Conservation (phyloP, 441 rosid genomes). For the Gossypium schwendimanii region DNA sequence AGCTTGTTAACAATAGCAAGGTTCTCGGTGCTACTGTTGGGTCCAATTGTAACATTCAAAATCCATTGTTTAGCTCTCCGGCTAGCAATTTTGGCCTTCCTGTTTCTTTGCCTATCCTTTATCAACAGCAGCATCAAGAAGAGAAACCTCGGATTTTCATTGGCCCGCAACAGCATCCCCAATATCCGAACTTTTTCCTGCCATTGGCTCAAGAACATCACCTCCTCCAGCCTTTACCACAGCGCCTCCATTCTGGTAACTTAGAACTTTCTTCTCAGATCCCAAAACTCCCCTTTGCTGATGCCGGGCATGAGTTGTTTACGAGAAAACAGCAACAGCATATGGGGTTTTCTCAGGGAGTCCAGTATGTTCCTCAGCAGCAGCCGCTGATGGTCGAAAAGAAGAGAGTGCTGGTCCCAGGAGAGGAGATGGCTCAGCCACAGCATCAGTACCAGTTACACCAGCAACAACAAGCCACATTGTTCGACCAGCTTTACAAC, state of each 20-base stretch:
- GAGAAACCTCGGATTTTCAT: slow-evolving; percentile 38
- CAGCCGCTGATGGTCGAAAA: slow-evolving; percentile 23
- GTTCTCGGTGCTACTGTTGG: slow-evolving; percentile 10
- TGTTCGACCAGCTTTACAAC: slow-evolving; percentile 49
- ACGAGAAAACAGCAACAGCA: slow-evolving; percentile 28
- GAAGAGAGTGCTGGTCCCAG: slow-evolving; percentile 24
- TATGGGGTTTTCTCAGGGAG: slow-evolving; percentile 31
- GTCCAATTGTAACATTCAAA: slow-evolving; percentile 13
- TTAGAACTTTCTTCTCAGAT: slow-evolving; percentile 21
- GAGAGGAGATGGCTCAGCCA: slow-evolving; percentile 20
- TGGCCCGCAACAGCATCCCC: slow-evolving; percentile 32
- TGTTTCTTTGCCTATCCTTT: slow-evolving; percentile 21
- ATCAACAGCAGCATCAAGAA: slow-evolving; percentile 30
- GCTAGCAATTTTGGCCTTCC: slow-evolving; percentile 22
- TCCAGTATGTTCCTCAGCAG: slow-evolving; percentile 31
- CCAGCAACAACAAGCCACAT: slow-evolving; percentile 37
- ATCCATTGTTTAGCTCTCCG: slow-evolving; percentile 21
- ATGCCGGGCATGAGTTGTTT: slow-evolving; percentile 33
- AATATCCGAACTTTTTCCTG: slow-evolving; percentile 33
- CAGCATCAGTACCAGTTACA: slow-evolving; percentile 19
- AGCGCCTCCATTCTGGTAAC: slow-evolving; percentile 35
- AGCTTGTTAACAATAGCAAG: slow-evolving; percentile 15
- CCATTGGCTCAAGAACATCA: slow-evolving; percentile 31
- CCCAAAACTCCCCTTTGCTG: slow-evolving; percentile 29
- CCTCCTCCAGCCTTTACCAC: slow-evolving; percentile 35